These are phyloP conservation scores for Kickxella alabastrina DNA, from an alignment of 192 early-diverging fungal species.

Conservation along the genomic window DNA sequence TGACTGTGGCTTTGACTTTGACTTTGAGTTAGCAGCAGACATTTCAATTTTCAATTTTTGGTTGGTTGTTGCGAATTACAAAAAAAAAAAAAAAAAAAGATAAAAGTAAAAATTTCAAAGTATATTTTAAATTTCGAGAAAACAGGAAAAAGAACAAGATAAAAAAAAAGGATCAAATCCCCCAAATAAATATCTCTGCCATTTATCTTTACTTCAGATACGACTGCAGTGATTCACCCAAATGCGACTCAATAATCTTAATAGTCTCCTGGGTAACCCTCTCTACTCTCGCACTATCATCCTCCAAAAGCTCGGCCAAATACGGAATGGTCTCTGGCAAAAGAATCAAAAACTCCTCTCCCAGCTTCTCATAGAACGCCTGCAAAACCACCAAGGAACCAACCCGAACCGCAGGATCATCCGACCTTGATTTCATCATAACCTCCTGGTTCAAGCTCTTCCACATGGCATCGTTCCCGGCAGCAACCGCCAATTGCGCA, in stretches of 20 bases:
- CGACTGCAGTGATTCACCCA: slow-evolving; percentile 87
- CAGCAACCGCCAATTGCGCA: slow-evolving; percentile 75
- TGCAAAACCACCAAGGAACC: slow-evolving; percentile 67
- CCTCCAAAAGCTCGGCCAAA: slow-evolving; percentile 93
- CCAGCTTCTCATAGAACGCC: slow-evolving; percentile 79
- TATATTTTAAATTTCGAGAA: neutral
- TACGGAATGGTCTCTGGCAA: slow-evolving; percentile 94
- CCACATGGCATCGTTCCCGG: slow-evolving; percentile 77
- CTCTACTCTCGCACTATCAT: slow-evolving; percentile 84
- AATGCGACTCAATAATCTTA: slow-evolving; percentile 79
- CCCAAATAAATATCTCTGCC: neutral
- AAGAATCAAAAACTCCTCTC: slow-evolving; percentile 90
- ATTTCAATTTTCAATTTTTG: no score
- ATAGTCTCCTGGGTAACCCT: slow-evolving; percentile 74
- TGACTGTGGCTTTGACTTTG: no score
- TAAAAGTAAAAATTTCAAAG: no score
- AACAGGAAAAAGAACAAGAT: neutral
- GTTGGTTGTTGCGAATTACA: no score
- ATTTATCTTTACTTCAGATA: slow-evolving; percentile 63
- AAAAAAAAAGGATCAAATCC: slow-evolving; percentile 2
- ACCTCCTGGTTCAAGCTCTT: slow-evolving; percentile 83
- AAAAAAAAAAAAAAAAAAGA: no score
- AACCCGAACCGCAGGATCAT: slow-evolving; percentile 64
- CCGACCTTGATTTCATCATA: slow-evolving; percentile 72
- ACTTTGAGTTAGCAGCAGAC: no score